Evolutionary conservation across 805 yeast genomes (phyloP).

Genomic region (Torulaspora gathmanii): DNA sequence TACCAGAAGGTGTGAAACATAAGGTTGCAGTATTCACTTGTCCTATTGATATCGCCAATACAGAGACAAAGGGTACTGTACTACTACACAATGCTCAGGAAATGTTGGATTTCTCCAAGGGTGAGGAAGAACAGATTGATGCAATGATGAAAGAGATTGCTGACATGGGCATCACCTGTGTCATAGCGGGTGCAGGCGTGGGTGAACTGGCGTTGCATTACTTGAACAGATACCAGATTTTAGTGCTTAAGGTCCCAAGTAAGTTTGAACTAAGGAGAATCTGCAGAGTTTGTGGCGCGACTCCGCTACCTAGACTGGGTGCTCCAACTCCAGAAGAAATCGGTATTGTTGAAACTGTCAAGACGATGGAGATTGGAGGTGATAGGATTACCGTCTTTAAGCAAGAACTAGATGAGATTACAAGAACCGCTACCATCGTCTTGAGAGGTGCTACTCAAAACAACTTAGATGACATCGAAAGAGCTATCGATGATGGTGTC

Average conservation of each 20-base stretch:
- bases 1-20: constrained; percentile 46
- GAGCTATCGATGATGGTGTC: constrained; percentile 97
- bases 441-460: constrained; percentile 96
- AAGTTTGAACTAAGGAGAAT: constrained; percentile 92
- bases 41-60: constrained; percentile 89
- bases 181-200: constrained; percentile 89
- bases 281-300: constrained; percentile 95
- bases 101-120: constrained; percentile 92
- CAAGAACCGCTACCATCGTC: constrained; percentile 88
- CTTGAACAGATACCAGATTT: constrained; percentile 76
- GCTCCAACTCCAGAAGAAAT: constrained; percentile 94
- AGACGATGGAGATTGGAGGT: constrained; percentile 93
- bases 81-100: constrained; percentile 92
- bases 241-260: constrained; percentile 85
- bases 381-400: constrained; percentile 93
- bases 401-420: constrained; percentile 56
- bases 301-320: constrained; percentile 89
- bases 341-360: constrained; percentile 82
- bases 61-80: constrained; percentile 99
- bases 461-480: constrained; percentile 87
- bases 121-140: constrained; percentile 93
- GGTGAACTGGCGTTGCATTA: constrained; percentile 94
- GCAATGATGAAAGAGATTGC: constrained; percentile 73
- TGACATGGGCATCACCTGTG: constrained; percentile 81
- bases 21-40: constrained; percentile 91